These are phyloP conservation scores for Kregervanrija fluxuum DNA, from an alignment of 805 yeast species.

Conservation along the genomic window DNA sequence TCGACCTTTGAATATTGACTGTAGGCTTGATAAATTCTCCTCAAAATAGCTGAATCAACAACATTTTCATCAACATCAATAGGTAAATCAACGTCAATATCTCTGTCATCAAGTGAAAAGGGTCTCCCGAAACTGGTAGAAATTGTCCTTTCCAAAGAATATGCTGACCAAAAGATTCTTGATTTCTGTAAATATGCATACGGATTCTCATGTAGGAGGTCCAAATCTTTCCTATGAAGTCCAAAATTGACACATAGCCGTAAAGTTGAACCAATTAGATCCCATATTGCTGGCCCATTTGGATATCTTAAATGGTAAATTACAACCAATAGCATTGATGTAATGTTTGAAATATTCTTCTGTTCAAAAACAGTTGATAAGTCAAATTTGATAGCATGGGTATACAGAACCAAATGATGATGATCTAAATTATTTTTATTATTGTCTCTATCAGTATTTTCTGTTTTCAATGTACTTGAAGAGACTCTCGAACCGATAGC, in stretches of 20 bases:
- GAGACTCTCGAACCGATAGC: slow-evolving; percentile 13
- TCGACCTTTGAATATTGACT: neutral
- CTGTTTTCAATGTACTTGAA: too few relatives aligned
- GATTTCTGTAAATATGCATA: slow-evolving; percentile 6
- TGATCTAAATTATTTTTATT: too few relatives aligned
- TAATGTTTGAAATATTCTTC: slow-evolving; percentile 5
- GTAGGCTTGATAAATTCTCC: slow-evolving; percentile 1
- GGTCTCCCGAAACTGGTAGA: slow-evolving; percentile 44
- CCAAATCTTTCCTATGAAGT: slow-evolving; percentile 11
- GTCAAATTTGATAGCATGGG: slow-evolving; percentile 6
- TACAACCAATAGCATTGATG: slow-evolving; percentile 8
- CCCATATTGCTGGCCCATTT: slow-evolving; percentile 15
- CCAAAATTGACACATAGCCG: slow-evolving; percentile 14
- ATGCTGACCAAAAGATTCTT: slow-evolving; percentile 37
- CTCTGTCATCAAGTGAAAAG: slow-evolving; percentile 40
- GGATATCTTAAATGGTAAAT: slow-evolving; percentile 12
- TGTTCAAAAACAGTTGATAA: slow-evolving; percentile 4
- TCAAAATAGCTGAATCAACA: slow-evolving; percentile 2
- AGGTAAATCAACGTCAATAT: slow-evolving; percentile 39
- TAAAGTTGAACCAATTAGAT: slow-evolving; percentile 12
- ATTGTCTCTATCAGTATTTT: too few relatives aligned
- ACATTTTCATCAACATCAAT: slow-evolving; percentile 11
- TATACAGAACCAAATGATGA: slow-evolving; percentile 6
- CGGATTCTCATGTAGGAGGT: slow-evolving; percentile 5
- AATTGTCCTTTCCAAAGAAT: slow-evolving; percentile 40